These are phyloP conservation scores for Tetrapisispora arboricola DNA, from an alignment of 805 yeast genomes.

Conservation along the genomic window DNA sequence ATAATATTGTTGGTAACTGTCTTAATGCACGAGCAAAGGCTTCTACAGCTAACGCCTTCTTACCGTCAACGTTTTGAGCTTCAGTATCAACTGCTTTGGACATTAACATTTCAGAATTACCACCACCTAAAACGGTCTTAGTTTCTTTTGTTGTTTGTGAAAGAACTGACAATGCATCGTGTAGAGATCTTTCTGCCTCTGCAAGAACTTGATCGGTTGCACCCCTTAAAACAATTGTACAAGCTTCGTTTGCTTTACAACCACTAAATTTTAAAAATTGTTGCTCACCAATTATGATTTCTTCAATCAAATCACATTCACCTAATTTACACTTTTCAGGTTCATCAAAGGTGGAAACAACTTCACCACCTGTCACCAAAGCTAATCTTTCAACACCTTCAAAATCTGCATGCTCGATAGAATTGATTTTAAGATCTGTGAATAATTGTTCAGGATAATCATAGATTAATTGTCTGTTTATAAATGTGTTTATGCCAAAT, in stretches of 20 bases:
- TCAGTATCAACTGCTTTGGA: conserved; percentile 89
- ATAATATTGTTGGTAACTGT: conserved; percentile 88
- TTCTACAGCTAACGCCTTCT: conserved; percentile 88
- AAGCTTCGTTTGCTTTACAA: conserved; percentile 89
- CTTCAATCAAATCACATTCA: conserved; percentile 82
- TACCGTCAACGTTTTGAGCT: conserved; percentile 88
- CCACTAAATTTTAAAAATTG: conserved; percentile 89
- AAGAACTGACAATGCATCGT: conserved; percentile 90
- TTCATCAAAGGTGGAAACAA: conserved; percentile 88
- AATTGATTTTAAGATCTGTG: conserved; percentile 75
- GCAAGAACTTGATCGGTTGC: conserved; percentile 95
- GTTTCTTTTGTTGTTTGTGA: conserved; percentile 92
- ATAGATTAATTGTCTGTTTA: conserved; percentile 92
- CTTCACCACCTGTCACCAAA: conserved; percentile 96
- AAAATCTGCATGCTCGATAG: conserved; percentile 96
- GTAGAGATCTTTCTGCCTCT: conserved; percentile 93
- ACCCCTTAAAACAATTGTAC: conserved; percentile 91
- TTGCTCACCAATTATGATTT: conserved; percentile 87
- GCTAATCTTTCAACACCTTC: conserved; percentile 97
- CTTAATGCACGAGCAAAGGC: conserved; percentile 89
- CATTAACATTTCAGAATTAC: conserved; percentile 94
- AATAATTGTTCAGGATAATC: conserved; percentile 97
- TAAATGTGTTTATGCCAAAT: conserved; percentile 80
- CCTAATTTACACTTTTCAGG: conserved; percentile 84
- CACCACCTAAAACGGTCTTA: conserved; percentile 88